phyloP scores from a whole-genome alignment of 225 moss, liverwort and hornwort genomes.

The Neckera pumila region DNA sequence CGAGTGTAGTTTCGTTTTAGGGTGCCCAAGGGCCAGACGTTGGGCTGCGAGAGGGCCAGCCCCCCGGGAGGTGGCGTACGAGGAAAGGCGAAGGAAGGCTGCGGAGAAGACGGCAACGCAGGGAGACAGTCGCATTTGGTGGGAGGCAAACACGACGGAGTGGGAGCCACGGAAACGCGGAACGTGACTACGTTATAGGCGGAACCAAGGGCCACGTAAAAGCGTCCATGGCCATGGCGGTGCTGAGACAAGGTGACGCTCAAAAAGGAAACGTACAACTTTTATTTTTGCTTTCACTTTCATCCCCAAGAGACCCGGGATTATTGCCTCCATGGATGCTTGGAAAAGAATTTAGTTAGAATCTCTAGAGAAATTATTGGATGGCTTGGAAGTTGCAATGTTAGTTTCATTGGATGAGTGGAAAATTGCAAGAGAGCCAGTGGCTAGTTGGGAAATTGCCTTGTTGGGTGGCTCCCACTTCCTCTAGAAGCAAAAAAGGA shows the following conservation, averaged over 20 bases:
- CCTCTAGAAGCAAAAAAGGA: too few relatives aligned
- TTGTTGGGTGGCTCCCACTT: too few relatives aligned
- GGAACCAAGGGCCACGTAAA: constrained; percentile 8
- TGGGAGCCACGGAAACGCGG: constrained; percentile 10
- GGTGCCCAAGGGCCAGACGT: constrained; percentile 10
- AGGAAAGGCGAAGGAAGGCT: background rate
- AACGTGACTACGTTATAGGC: background rate
- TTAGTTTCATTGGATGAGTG: too few relatives aligned
- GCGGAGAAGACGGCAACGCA: background rate
- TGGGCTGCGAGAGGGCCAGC: background rate
- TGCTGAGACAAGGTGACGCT: background rate
- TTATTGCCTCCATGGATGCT: too few relatives aligned
- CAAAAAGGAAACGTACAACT: background rate
- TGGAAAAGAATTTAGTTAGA: too few relatives aligned
- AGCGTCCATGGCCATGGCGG: background rate
- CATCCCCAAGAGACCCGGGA: background rate
- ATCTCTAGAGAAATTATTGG: too few relatives aligned
- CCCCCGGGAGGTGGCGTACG: background rate
- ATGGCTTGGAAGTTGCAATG: too few relatives aligned
- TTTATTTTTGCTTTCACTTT: background rate
- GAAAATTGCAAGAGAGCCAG: too few relatives aligned
- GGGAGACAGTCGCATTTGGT: background rate
- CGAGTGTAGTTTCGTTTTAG: background rate
- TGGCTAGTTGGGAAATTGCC: too few relatives aligned
- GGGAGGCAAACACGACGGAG: background rate